phyloP scores from a whole-genome alignment of 495 filamentous ascomycete species.

The Aspergillus haitiensis region DNA sequence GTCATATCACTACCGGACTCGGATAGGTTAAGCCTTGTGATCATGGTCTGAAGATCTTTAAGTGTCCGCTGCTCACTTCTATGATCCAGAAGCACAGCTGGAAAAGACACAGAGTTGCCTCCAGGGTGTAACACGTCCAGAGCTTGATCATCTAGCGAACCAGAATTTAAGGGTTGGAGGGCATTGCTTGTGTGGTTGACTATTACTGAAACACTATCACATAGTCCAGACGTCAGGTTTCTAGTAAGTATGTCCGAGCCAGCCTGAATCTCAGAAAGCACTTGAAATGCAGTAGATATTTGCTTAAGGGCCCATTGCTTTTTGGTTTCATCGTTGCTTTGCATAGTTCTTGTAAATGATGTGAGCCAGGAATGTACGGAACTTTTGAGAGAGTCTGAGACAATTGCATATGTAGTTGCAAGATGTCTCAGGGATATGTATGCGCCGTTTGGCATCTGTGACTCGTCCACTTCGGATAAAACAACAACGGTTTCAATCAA shows the following conservation, averaged over 20 bases:
- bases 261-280: slow-evolving; percentile 64
- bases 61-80: slow-evolving; percentile 64
- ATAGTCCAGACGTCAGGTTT: slow-evolving; percentile 57
- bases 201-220: slow-evolving; percentile 46
- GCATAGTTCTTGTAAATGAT: slow-evolving; percentile 78
- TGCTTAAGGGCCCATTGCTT: slow-evolving; percentile 72
- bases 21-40: slow-evolving; percentile 40
- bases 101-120: slow-evolving; percentile 45
- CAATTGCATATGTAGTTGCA: slow-evolving; percentile 58
- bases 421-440: slow-evolving; percentile 56
- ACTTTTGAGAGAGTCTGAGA: slow-evolving; percentile 68
- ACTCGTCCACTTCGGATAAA: slow-evolving; percentile 57
- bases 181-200: slow-evolving; percentile 31
- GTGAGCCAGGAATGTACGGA: slow-evolving; percentile 79
- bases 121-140: slow-evolving; percentile 29
- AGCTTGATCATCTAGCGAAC: slow-evolving; percentile 22
- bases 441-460: slow-evolving; percentile 39
- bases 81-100: slow-evolving; percentile 61
- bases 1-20: slow-evolving; percentile 49
- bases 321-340: slow-evolving; percentile 73
- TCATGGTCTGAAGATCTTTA: slow-evolving; percentile 49
- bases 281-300: slow-evolving; percentile 68
- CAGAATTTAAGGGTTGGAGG: slow-evolving; percentile 32
- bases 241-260: slow-evolving; percentile 70
- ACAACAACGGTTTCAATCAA: slow-evolving; percentile 81